These are phyloP conservation scores for Drechslerella coelobrocha DNA, from an alignment of 2,329 filamentous ascomycete species.

Conservation along the genomic window DNA sequence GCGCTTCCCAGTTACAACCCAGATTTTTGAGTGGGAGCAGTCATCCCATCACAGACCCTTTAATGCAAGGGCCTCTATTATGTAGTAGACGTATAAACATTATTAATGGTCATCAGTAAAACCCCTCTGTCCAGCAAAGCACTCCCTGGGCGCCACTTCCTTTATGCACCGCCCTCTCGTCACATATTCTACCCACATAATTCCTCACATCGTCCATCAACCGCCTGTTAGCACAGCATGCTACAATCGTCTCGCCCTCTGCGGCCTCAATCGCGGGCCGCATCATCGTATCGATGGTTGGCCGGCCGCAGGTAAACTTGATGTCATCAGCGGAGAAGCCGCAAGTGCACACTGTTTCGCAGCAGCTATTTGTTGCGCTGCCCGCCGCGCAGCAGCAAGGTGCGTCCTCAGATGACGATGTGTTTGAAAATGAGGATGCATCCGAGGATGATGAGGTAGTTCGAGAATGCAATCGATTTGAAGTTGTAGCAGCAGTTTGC, in stretches of 20 bases:
- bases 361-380: constrained; percentile 19
- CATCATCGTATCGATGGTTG: constrained; percentile 28
- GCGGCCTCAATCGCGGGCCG: constrained; percentile 30
- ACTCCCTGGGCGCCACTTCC: constrained; percentile 44
- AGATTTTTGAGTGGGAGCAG: too few species aligned
- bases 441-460: not conserved
- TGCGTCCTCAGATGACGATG: constrained; percentile 5
- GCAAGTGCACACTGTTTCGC: constrained; percentile 43
- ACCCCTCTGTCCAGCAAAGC: constrained; percentile 47
- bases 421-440: constrained; percentile 2
- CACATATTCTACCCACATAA: constrained; percentile 35
- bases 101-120: constrained; percentile 20
- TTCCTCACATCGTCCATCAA: constrained; percentile 45
- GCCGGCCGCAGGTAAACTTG: constrained; percentile 35
- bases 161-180: constrained; percentile 46
- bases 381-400: constrained; percentile 33
- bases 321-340: constrained; percentile 43
- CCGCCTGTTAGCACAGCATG: constrained; percentile 39
- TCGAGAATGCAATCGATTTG: not conserved
- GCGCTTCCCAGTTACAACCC: too few species aligned
- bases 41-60: too few species aligned
- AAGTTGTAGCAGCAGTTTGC: constrained; percentile 11
- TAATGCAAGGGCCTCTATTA: too few species aligned
- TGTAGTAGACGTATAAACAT: not conserved
- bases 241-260: constrained; percentile 36